Conservation (phyloP, 257 asterid species). For the Fraxinus americana region DNA sequence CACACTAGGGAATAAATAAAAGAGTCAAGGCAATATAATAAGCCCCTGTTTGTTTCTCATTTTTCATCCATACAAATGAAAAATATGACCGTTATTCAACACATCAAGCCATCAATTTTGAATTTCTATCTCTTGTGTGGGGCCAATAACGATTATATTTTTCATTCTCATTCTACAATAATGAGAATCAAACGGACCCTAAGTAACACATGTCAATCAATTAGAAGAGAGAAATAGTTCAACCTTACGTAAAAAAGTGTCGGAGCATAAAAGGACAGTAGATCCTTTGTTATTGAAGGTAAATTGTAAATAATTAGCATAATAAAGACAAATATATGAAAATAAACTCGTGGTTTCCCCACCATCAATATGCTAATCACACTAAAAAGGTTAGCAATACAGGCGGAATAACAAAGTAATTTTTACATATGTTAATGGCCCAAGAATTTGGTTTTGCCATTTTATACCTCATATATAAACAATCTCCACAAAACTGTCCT, state of each 20-base stretch:
- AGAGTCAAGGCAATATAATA: too few species aligned
- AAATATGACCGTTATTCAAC: too few species aligned
- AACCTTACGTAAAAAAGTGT: background rate
- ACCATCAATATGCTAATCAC: background rate
- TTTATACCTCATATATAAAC: conserved; percentile 87
- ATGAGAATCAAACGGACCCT: too few species aligned
- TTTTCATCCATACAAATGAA: too few species aligned
- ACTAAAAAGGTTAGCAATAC: background rate
- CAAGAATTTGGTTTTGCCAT: too few species aligned
- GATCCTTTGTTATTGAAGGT: background rate
- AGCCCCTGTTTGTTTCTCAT: too few species aligned
- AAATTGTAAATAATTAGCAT: background rate
- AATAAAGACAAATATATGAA: background rate
- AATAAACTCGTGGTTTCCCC: background rate
- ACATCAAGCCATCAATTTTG: too few species aligned
- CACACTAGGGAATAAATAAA: background rate
- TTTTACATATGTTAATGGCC: background rate
- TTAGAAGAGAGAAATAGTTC: background rate
- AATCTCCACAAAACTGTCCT: conserved; percentile 99
- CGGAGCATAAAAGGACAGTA: background rate
- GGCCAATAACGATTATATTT: too few species aligned
- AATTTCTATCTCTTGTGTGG: too few species aligned
- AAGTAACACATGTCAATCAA: too few species aligned
- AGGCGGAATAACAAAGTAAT: background rate
- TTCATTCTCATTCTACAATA: too few species aligned